phyloP scores from a whole-genome alignment of 257 asterid genomes.

The Salvia hispanica region DNA sequence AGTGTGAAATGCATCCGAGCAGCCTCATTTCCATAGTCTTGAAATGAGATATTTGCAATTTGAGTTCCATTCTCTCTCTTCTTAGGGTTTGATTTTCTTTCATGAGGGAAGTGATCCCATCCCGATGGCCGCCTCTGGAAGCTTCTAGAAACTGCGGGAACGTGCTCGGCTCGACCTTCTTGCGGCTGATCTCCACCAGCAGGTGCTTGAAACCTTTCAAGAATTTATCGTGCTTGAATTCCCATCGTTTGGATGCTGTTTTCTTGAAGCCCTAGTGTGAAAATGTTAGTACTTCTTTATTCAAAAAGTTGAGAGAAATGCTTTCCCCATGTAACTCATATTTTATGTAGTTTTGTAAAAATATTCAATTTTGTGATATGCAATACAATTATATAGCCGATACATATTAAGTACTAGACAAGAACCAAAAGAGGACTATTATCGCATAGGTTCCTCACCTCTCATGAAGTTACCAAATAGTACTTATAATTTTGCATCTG shows the following conservation, averaged over 20 bases:
- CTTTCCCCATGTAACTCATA: background rate
- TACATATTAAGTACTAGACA: too few species aligned
- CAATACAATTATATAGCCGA: too few species aligned
- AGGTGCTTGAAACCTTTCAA: conserved; percentile 46
- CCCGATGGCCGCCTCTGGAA: conserved; percentile 2
- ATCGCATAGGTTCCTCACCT: too few species aligned
- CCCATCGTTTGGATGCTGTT: conserved; percentile 59
- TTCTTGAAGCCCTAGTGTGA: conserved; percentile 55
- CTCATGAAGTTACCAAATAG: too few species aligned
- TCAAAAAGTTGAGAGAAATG: background rate
- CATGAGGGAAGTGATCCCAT: conserved; percentile 24
- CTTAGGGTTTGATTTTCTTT: conserved; percentile 56
- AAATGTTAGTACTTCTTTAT: background rate
- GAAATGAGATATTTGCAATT: conserved; percentile 59
- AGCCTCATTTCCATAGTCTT: conserved; percentile 43
- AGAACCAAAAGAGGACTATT: too few species aligned
- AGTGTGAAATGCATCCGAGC: conserved; percentile 29
- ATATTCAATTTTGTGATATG: too few species aligned
- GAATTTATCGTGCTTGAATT: conserved; percentile 66
- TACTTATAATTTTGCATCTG: too few species aligned
- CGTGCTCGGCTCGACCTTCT: conserved; percentile 52
- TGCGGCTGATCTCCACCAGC: conserved; percentile 51
- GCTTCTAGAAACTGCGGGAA: conserved; percentile 56
- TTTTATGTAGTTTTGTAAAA: too few species aligned
- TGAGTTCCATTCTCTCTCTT: conserved; percentile 46